These are phyloP conservation scores for Phytophthora constricta DNA, from an alignment of 352 stramenopile genomes.

Conservation along the genomic window DNA sequence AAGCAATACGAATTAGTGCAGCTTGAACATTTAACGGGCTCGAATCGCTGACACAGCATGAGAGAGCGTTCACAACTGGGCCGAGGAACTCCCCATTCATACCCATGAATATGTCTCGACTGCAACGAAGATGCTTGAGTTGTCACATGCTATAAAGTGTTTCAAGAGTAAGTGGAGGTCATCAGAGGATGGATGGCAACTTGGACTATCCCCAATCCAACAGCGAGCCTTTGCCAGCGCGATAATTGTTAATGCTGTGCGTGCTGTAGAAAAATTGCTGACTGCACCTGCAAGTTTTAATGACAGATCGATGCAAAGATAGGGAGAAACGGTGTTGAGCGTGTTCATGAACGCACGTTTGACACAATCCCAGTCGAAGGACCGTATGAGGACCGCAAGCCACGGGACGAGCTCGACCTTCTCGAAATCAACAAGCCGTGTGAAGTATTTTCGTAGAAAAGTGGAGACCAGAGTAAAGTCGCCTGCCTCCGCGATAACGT, in stretches of 20 bases:
- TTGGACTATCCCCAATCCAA: not conserved
- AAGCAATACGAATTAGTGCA: not conserved
- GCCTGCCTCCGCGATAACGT: constrained; percentile 2
- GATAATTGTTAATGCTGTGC: not conserved
- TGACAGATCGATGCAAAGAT: not conserved
- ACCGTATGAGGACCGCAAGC: not conserved
- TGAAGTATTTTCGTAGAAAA: constrained; percentile 14
- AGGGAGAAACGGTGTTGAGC: not conserved
- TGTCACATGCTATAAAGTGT: not conserved
- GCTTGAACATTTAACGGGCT: constrained; percentile 1
- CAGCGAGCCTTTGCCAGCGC: not conserved
- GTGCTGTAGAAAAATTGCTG: not conserved
- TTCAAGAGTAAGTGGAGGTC: constrained; percentile 1
- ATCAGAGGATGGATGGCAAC: not conserved
- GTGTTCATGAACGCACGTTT: not conserved
- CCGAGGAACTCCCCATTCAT: constrained; percentile 1
- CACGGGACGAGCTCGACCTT: not conserved
- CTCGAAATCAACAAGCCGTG: constrained; percentile 5
- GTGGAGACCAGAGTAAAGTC: not conserved
- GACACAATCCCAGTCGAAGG: not conserved
- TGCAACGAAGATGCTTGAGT: not conserved
- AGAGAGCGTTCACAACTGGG: constrained; percentile 9
- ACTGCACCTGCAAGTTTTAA: not conserved
- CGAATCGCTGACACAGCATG: not conserved
- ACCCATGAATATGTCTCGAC: not conserved